Percentiles rank a stretch among this genome's conserved stretches.
phyloP scores from a whole-genome alignment of 306 rosid species.

The Inga oerstediana region DNA sequence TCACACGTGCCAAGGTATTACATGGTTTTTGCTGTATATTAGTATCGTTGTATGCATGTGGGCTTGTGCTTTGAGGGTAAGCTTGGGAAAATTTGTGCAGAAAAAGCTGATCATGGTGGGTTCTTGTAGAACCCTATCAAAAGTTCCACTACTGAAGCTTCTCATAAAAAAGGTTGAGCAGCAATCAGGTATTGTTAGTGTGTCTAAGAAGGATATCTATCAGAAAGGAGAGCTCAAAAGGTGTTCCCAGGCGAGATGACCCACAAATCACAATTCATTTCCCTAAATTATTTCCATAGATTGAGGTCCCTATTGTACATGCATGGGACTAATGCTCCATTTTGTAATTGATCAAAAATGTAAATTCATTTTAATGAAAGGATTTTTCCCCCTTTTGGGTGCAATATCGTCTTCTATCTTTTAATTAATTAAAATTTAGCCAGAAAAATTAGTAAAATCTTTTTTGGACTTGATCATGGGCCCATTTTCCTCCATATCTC shows the following conservation, averaged over 20 bases:
- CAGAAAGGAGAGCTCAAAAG: slow-evolving; percentile 48
- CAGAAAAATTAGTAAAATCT: background rate
- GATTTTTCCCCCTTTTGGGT: background rate
- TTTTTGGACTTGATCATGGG: background rate
- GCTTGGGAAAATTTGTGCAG: slow-evolving; percentile 37
- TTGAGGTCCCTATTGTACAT: background rate
- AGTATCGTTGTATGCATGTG: background rate
- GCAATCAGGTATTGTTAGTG: slow-evolving; percentile 66
- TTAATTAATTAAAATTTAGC: background rate
- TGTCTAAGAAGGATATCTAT: slow-evolving; percentile 61
- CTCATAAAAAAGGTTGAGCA: slow-evolving; percentile 83
- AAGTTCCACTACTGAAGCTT: slow-evolving; percentile 80
- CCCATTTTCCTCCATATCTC: background rate
- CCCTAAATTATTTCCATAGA: slow-evolving; percentile 4
- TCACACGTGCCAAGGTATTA: slow-evolving; percentile 90
- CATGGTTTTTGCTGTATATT: background rate
- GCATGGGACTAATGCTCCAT: no score
- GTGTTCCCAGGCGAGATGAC: slow-evolving; percentile 58
- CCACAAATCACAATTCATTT: background rate
- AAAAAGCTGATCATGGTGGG: slow-evolving; percentile 95
- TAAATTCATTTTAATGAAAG: background rate
- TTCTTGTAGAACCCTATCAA: slow-evolving; percentile 73
- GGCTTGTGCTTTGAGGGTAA: background rate
- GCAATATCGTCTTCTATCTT: background rate
- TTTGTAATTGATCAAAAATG: slow-evolving; percentile 8